phyloP scores from a whole-genome alignment of 345 rosid species.

The Dipteronia sinensis region DNA sequence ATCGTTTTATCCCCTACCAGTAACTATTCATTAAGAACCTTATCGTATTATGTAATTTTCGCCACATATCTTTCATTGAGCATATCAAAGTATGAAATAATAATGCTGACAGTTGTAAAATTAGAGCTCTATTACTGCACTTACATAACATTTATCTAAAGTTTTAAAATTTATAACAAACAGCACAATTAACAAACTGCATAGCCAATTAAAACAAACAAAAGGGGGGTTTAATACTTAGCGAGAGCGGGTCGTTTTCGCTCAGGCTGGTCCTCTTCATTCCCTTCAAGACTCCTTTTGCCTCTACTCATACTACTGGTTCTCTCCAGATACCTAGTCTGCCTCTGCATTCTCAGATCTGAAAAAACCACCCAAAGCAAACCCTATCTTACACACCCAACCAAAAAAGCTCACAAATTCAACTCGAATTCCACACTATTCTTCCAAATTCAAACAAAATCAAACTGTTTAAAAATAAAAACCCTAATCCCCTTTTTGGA shows the following conservation, averaged over 20 bases:
- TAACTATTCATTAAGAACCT: too few relatives aligned
- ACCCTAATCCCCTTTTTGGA: neutral
- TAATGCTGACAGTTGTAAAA: too few relatives aligned
- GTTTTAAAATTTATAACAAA: neutral
- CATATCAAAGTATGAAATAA: too few relatives aligned
- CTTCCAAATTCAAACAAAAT: neutral
- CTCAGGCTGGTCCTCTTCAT: conserved; percentile 54
- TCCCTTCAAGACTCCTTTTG: conserved; percentile 50
- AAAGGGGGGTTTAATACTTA: conserved; percentile 31
- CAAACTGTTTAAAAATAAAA: neutral
- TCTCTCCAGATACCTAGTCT: conserved; percentile 63
- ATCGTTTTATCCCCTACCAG: too few relatives aligned
- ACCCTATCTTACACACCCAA: conserved; percentile 31
- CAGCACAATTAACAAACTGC: neutral
- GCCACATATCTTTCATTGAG: too few relatives aligned
- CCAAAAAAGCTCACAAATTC: conserved; percentile 6
- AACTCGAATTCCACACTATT: neutral
- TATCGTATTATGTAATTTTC: too few relatives aligned
- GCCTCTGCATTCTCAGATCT: conserved; percentile 42
- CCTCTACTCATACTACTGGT: conserved; percentile 62
- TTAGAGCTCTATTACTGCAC: neutral
- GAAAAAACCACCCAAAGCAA: conserved; percentile 9
- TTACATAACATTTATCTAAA: neutral
- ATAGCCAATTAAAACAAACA: neutral
- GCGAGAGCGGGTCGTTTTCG: conserved; percentile 62